These are phyloP conservation scores for Metschnikowia santaceciliae DNA, from an alignment of 805 yeast genomes.

Conservation along the genomic window DNA sequence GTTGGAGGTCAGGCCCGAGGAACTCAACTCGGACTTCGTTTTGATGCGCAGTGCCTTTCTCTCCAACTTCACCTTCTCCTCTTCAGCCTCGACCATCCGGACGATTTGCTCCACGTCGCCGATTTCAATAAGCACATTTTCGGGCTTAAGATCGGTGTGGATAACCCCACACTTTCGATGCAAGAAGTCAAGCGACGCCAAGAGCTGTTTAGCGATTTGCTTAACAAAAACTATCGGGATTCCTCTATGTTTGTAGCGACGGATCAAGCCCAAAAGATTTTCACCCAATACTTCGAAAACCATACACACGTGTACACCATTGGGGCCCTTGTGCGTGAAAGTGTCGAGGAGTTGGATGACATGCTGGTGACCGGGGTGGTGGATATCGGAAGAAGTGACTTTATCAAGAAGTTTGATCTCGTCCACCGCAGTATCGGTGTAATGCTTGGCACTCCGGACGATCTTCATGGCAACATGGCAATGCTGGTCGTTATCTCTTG, in stretches of 20 bases:
- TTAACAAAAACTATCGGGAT: constrained; percentile 52
- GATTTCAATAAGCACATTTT: constrained; percentile 45
- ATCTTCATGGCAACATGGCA: constrained; percentile 65
- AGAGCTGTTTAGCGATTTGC: constrained; percentile 53
- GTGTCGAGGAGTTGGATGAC: constrained; percentile 53
- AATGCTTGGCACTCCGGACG: constrained; percentile 50
- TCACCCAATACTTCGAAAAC: constrained; percentile 65
- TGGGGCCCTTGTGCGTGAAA: constrained; percentile 55
- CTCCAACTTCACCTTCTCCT: constrained; percentile 45
- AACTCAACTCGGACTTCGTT: constrained; percentile 4
- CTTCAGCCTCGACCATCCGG: constrained; percentile 57
- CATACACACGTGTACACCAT: constrained; percentile 64
- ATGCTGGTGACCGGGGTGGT: constrained; percentile 43
- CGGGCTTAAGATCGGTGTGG: constrained; percentile 21
- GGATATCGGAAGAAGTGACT: constrained; percentile 49
- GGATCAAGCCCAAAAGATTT: constrained; percentile 48
- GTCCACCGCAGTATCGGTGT: constrained; percentile 61
- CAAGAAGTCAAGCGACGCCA: constrained; percentile 53
- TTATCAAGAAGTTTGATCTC: constrained; percentile 66
- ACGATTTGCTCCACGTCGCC: constrained; percentile 81
- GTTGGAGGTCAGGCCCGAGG: constrained; percentile 3
- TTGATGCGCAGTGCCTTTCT: constrained; percentile 18
- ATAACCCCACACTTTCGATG: constrained; percentile 61
- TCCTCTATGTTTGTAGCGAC: constrained; percentile 39
- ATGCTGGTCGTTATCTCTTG: constrained; percentile 46